Conservation (phyloP, 441 rosid genomes). For the Populus hybrid region DNA sequence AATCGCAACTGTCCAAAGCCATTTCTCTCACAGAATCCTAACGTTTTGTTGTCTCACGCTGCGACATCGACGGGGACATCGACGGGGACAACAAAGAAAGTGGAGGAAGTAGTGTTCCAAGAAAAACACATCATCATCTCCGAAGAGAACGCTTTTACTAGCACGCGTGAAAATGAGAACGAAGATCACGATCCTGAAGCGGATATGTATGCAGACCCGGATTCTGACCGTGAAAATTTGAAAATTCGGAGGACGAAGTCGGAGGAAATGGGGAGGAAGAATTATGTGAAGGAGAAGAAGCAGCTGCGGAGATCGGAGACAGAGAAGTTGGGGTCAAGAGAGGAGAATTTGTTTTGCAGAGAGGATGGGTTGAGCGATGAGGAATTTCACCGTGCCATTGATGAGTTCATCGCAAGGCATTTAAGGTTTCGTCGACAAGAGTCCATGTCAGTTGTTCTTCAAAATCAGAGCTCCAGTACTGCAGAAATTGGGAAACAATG, state of each 20-base stretch:
- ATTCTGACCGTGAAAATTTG: constrained; percentile 13
- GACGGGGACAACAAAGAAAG: constrained; percentile 17
- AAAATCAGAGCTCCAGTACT: constrained; percentile 18
- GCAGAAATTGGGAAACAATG: neutral
- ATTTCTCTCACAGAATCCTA: constrained; percentile 15
- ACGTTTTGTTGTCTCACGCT: neutral
- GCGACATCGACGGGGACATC: too few species aligned
- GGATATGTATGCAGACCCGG: constrained; percentile 12
- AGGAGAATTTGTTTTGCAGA: constrained; percentile 2
- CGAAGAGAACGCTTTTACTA: constrained; percentile 9
- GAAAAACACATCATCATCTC: constrained; percentile 54
- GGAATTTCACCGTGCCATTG: constrained; percentile 69
- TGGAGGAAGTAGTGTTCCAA: constrained; percentile 32
- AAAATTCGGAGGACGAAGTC: constrained; percentile 46
- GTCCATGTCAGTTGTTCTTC: constrained; percentile 43
- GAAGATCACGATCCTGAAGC: constrained; percentile 5
- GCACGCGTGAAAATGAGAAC: neutral
- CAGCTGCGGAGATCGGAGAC: constrained; percentile 50
- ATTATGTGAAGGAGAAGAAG: constrained; percentile 6
- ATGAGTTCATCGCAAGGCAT: constrained; percentile 70
- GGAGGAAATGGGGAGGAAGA: constrained; percentile 20
- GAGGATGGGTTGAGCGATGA: constrained; percentile 62
- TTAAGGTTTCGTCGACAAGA: constrained; percentile 61
- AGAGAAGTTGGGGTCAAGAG: constrained; percentile 23
- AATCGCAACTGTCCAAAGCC: constrained; percentile 14